Conservation (phyloP, 805 yeast genomes). For the Hanseniaspora thailandica region DNA sequence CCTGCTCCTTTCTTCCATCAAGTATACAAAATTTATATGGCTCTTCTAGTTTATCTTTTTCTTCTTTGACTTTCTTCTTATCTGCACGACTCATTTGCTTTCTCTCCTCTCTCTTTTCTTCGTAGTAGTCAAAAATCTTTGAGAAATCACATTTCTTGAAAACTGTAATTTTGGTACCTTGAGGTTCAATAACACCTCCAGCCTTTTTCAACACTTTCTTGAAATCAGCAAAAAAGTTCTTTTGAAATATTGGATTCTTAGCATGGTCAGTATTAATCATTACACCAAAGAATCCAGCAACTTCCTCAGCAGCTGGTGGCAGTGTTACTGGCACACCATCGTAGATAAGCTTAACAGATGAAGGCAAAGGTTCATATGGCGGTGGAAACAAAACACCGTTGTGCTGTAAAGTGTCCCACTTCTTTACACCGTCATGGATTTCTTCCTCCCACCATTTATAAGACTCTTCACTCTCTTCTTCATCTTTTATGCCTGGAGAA, state of each 20-base stretch:
- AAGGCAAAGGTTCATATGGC: slow-evolving; percentile 74
- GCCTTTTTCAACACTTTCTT: slow-evolving; percentile 50
- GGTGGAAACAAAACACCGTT: slow-evolving; percentile 92
- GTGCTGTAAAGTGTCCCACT: slow-evolving; percentile 81
- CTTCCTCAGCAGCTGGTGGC: slow-evolving; percentile 83
- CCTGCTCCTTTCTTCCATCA: slow-evolving; percentile 82
- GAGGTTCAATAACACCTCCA: slow-evolving; percentile 47
- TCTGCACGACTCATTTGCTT: slow-evolving; percentile 59
- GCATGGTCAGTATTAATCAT: slow-evolving; percentile 82
- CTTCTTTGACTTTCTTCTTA: slow-evolving; percentile 59
- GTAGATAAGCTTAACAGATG: slow-evolving; percentile 60
- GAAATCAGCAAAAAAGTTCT: slow-evolving; percentile 79
- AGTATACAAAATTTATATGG: slow-evolving; percentile 66
- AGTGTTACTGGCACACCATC: slow-evolving; percentile 64
- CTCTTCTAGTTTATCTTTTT: slow-evolving; percentile 66
- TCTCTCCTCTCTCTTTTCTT: slow-evolving; percentile 56
- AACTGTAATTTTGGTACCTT: slow-evolving; percentile 33
- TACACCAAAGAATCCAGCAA: slow-evolving; percentile 90
- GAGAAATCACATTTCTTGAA: slow-evolving; percentile 70
- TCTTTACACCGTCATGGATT: slow-evolving; percentile 58
- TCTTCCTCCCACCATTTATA: slow-evolving; percentile 53
- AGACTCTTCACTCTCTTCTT: slow-evolving; percentile 15
- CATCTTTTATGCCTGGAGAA: slow-evolving; percentile 34
- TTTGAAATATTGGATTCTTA: slow-evolving; percentile 70
- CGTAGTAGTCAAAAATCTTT: slow-evolving; percentile 61